Evolutionary conservation across 495 filamentous ascomycete species (phyloP).

Genomic region (Annulohypoxylon stygium): DNA sequence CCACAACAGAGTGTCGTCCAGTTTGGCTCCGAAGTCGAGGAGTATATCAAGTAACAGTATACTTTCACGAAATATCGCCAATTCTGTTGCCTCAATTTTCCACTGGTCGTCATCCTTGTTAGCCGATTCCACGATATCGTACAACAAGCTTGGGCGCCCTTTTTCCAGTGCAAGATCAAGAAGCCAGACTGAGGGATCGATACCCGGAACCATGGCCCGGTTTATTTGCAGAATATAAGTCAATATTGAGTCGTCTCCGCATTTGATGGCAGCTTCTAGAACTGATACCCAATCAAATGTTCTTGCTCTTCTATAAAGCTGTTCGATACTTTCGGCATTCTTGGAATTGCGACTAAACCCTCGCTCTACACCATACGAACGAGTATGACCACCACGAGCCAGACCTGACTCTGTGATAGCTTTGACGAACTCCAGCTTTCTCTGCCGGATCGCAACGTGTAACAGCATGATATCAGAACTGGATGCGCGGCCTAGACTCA

Average conservation of each 20-base stretch:
- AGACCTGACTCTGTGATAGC: constrained; percentile 9
- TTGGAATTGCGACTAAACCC: no score
- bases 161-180: background rate
- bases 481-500: background rate
- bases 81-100: no score
- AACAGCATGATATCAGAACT: background rate
- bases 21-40: background rate
- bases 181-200: background rate
- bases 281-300: background rate
- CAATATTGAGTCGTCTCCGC: constrained; percentile 12
- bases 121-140: no score
- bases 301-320: no score
- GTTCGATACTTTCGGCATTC: no score
- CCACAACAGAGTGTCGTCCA: background rate
- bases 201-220: background rate
- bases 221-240: constrained; percentile 4
- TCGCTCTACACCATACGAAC: no score
- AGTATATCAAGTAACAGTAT: constrained; percentile 2
- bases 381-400: no score
- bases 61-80: no score
- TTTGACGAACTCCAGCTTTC: constrained; percentile 17
- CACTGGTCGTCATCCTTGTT: no score
- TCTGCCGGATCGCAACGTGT: background rate
- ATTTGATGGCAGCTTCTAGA: constrained; percentile 10
- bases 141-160: no score